These are phyloP conservation scores for Daphne laureola DNA, from an alignment of 441 rosid species.

Conservation along the genomic window DNA sequence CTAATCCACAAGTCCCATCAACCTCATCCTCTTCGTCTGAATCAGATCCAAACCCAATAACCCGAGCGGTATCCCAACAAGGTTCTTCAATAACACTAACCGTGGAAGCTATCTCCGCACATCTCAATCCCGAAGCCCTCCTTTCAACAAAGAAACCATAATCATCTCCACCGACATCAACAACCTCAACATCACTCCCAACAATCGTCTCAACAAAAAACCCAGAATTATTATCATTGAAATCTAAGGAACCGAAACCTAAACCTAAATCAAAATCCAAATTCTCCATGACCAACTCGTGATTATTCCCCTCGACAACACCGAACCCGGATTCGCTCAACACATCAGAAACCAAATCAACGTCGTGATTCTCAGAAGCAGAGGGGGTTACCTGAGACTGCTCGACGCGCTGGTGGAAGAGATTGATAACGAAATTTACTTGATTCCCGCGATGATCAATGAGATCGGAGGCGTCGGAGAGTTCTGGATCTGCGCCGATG, in stretches of 20 bases:
- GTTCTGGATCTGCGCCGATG: constrained; percentile 12
- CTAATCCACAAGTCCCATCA: constrained; percentile 23
- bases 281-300: constrained; percentile 29
- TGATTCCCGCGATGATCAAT: constrained; percentile 39
- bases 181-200: constrained; percentile 20
- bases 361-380: neutral
- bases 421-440: constrained; percentile 75
- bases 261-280: constrained; percentile 45
- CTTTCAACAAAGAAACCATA: constrained; percentile 47
- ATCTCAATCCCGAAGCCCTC: constrained; percentile 26
- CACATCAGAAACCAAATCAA: constrained; percentile 26
- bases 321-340: constrained; percentile 38
- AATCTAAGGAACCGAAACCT: constrained; percentile 29
- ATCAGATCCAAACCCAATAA: constrained; percentile 42
- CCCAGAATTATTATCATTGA: constrained; percentile 19
- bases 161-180: constrained; percentile 22
- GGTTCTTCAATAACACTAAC: constrained; percentile 14
- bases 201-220: constrained; percentile 19
- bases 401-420: constrained; percentile 66
- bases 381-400: constrained; percentile 36
- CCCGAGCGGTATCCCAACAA: constrained; percentile 17
- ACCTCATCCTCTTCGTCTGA: constrained; percentile 30
- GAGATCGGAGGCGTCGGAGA: constrained; percentile 28
- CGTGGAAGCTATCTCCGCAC: constrained; percentile 25
- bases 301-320: constrained; percentile 25